These are phyloP conservation scores for Pseudogymnoascus sp. DNA, from an alignment of 2,329 filamentous ascomycete species.

Conservation along the genomic window DNA sequence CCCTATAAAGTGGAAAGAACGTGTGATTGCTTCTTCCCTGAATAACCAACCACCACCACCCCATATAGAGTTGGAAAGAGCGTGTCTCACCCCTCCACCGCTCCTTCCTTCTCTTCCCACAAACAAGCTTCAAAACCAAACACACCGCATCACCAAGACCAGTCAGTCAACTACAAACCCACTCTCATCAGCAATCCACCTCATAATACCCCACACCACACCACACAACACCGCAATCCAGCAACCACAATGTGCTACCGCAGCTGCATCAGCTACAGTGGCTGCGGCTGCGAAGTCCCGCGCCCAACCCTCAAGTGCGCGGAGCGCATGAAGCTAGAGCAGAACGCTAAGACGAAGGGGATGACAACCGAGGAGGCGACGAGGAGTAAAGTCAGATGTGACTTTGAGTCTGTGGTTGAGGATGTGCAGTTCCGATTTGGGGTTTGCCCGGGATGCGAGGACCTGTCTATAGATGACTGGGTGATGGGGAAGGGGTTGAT, in stretches of 20 bases:
- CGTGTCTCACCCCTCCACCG: neutral
- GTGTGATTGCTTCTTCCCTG: neutral
- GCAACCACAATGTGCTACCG: neutral
- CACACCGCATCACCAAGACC: neutral
- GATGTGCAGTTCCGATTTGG: neutral
- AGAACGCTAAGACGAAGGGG: neutral
- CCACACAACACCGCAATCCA: neutral
- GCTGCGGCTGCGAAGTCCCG: neutral
- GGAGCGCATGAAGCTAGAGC: neutral
- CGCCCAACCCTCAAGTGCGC: neutral
- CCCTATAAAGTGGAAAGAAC: neutral
- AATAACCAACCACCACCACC: neutral
- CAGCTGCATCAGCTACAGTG: conserved; percentile 3
- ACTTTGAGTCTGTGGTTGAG: neutral
- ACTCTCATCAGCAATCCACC: neutral
- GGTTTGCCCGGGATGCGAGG: neutral
- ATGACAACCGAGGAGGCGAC: neutral
- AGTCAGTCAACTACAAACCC: neutral
- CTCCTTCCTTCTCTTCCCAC: neutral
- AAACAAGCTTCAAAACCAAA: neutral
- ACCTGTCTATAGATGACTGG: neutral
- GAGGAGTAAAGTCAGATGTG: neutral
- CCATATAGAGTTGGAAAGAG: neutral
- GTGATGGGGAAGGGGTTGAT: neutral
- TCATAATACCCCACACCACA: neutral